These are phyloP conservation scores for Quercus gilva DNA, from an alignment of 306 rosid genomes.

Conservation along the genomic window DNA sequence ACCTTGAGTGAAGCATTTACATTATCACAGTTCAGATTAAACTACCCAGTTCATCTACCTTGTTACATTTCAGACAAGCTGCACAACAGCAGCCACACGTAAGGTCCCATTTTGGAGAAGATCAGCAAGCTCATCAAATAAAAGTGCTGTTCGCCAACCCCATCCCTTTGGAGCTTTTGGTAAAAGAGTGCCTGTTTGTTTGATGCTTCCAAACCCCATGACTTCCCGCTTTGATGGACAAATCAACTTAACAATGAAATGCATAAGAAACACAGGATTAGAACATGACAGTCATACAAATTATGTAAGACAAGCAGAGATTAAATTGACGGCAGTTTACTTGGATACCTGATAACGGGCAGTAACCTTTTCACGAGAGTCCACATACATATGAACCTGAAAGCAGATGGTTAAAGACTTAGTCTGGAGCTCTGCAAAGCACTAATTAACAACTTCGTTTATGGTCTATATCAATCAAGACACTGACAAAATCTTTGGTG, in stretches of 20 bases:
- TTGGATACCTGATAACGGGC: constrained; percentile 87
- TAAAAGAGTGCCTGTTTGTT: constrained; percentile 91
- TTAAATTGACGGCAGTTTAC: constrained; percentile 14
- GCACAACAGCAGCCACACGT: constrained; percentile 86
- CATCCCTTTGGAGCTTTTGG: constrained; percentile 98
- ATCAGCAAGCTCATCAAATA: constrained; percentile 84
- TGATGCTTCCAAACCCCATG: constrained; percentile 85
- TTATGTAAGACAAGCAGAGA: not conserved
- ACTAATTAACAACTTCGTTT: constrained; percentile 1
- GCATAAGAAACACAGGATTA: constrained; percentile 19
- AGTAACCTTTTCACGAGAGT: constrained; percentile 83
- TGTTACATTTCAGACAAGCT: constrained; percentile 58
- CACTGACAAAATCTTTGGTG: not conserved
- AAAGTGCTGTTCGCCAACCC: constrained; percentile 98
- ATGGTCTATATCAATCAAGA: not conserved
- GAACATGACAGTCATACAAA: not conserved
- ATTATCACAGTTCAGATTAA: not conserved
- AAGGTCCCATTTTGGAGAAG: constrained; percentile 89
- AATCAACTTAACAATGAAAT: constrained; percentile 51
- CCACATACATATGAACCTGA: constrained; percentile 85
- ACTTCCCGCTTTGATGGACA: constrained; percentile 95
- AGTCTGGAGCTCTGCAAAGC: constrained; percentile 2
- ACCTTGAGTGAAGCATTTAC: constrained; percentile 17
- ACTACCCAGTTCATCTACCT: constrained; percentile 13
- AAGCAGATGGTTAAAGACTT: constrained; percentile 6